These are phyloP conservation scores for Aspergillus bertholletiae DNA, from an alignment of 495 filamentous ascomycete genomes.

Conservation along the genomic window DNA sequence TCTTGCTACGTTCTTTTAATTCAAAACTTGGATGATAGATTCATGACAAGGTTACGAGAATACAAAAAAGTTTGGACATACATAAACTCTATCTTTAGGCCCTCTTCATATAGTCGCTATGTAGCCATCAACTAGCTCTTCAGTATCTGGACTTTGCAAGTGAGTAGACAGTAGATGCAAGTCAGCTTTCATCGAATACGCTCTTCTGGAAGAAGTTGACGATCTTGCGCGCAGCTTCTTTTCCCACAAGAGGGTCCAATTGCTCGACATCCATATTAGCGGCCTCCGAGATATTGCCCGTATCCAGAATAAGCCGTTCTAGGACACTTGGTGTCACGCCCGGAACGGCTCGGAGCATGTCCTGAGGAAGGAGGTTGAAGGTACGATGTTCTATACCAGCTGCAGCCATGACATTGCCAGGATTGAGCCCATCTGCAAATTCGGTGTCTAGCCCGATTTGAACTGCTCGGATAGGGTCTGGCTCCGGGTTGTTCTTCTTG, in stretches of 20 bases:
- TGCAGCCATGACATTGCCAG: constrained; percentile 57
- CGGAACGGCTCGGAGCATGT: constrained; percentile 84
- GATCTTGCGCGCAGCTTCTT: constrained; percentile 75
- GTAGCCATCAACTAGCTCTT: neutral
- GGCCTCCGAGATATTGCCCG: constrained; percentile 74
- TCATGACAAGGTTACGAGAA: constrained; percentile 44
- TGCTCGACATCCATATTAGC: constrained; percentile 82
- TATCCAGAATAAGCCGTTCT: constrained; percentile 63
- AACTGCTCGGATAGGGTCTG: constrained; percentile 84
- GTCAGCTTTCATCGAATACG: constrained; percentile 53
- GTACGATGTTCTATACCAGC: constrained; percentile 47
- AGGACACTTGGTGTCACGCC: constrained; percentile 80
- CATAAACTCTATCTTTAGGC: neutral
- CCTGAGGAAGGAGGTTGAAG: constrained; percentile 68
- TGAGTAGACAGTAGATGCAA: constrained; percentile 6
- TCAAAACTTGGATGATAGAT: constrained; percentile 37
- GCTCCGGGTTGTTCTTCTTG: constrained; percentile 84
- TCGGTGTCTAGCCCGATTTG: constrained; percentile 72
- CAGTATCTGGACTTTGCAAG: neutral
- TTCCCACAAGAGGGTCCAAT: constrained; percentile 69
- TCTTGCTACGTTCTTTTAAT: constrained; percentile 30
- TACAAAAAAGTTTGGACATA: constrained; percentile 19
- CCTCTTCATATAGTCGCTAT: neutral
- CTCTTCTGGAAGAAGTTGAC: constrained; percentile 81
- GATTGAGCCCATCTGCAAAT: constrained; percentile 47